Conservation (phyloP, 805 yeast species). For the Lachancea kluyveri region DNA sequence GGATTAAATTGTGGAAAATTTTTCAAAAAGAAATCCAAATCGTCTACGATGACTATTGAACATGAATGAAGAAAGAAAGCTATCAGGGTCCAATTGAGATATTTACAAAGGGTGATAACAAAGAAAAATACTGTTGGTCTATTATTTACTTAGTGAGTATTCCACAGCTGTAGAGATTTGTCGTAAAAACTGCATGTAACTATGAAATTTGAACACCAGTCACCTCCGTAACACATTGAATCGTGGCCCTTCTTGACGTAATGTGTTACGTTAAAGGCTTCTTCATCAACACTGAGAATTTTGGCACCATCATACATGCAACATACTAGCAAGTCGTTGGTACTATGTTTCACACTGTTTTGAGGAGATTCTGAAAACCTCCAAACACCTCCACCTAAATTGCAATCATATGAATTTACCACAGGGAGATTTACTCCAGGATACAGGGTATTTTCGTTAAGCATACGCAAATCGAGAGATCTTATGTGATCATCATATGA, state of each 20-base stretch:
- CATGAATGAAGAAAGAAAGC: no score
- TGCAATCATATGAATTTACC: constrained; percentile 33
- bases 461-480: constrained; percentile 58
- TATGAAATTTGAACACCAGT: constrained; percentile 59
- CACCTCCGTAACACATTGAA: constrained; percentile 96
- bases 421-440: constrained; percentile 48
- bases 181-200: constrained; percentile 93
- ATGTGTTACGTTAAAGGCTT: constrained; percentile 18
- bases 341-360: constrained; percentile 10
- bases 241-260: constrained; percentile 63
- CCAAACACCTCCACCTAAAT: constrained; percentile 96
- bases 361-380: constrained; percentile 61
- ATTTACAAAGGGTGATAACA: no score
- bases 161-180: constrained; percentile 73
- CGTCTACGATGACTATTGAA: no score
- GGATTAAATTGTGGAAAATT: no score
- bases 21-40: no score
- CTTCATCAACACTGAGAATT: constrained; percentile 41
- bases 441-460: constrained; percentile 35
- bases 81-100: no score
- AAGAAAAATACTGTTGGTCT: background rate
- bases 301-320: constrained; percentile 97
- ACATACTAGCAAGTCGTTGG: constrained; percentile 59
- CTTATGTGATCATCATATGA: constrained; percentile 82
- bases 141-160: background rate